Evolutionary conservation across 129 eudicot genomes (phyloP).

Genomic region (Helianthus tuberosus): DNA sequence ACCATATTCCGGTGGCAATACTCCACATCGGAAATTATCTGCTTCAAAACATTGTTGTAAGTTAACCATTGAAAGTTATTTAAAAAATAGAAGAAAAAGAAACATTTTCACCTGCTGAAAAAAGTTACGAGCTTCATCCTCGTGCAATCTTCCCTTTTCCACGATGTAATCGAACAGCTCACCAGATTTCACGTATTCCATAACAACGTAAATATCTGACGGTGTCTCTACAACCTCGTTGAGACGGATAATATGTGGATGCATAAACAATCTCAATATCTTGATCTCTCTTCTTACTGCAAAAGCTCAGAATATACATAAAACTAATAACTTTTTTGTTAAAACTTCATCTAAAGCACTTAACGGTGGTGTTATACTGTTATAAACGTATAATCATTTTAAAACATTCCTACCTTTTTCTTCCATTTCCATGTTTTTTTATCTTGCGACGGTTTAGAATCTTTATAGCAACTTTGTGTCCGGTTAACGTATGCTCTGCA

Average conservation of each 20-base stretch:
- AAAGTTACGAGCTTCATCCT: constrained; percentile 88
- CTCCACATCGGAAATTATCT: constrained; percentile 98
- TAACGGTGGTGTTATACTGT: neutral
- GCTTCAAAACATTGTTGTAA: constrained; percentile 26
- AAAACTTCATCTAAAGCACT: neutral
- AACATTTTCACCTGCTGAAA: constrained; percentile 68
- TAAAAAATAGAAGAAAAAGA: neutral
- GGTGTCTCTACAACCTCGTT: constrained; percentile 86
- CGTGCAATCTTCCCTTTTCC: constrained; percentile 88
- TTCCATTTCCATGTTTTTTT: constrained; percentile 91
- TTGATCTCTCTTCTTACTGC: constrained; percentile 85
- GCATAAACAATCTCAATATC: constrained; percentile 74
- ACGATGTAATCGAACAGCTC: constrained; percentile 87
- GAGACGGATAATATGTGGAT: constrained; percentile 86
- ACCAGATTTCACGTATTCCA: constrained; percentile 82
- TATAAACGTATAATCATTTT: neutral
- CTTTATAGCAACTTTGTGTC: constrained; percentile 91
- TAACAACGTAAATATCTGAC: constrained; percentile 66
- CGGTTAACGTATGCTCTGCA: constrained; percentile 78
- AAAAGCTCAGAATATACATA: constrained; percentile 4
- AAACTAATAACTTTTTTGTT: neutral
- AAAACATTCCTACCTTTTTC: constrained; percentile 63
- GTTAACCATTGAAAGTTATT: neutral
- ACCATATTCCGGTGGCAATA: constrained; percentile 98
- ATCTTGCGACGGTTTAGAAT: constrained; percentile 89